phyloP scores from a whole-genome alignment of 306 rosid genomes.

The Lathyrus aphaca region DNA sequence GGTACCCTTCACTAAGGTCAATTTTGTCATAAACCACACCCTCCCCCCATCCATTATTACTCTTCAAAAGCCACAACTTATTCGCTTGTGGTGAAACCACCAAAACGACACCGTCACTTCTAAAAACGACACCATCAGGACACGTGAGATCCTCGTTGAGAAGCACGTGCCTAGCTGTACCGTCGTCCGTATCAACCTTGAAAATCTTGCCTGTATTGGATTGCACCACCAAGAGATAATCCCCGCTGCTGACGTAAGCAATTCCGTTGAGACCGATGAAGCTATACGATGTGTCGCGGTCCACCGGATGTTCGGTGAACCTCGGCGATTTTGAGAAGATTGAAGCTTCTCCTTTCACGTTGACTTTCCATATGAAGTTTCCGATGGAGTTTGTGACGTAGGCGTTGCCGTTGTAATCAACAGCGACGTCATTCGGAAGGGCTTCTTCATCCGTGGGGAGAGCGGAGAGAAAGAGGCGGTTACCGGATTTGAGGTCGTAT shows the following conservation, averaged over 20 bases:
- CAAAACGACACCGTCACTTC: slow-evolving; percentile 71
- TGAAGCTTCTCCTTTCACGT: slow-evolving; percentile 54
- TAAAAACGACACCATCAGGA: slow-evolving; percentile 64
- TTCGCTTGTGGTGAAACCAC: slow-evolving; percentile 50
- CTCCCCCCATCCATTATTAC: slow-evolving; percentile 68
- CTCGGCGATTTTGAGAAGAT: slow-evolving; percentile 61
- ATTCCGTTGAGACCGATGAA: slow-evolving; percentile 73
- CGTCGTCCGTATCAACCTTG: slow-evolving; percentile 68
- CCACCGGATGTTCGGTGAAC: slow-evolving; percentile 55
- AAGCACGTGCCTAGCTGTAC: slow-evolving; percentile 56
- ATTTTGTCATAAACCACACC: slow-evolving; percentile 61
- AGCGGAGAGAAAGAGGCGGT: slow-evolving; percentile 59
- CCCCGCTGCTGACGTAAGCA: slow-evolving; percentile 76
- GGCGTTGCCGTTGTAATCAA: slow-evolving; percentile 73
- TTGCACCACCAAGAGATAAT: slow-evolving; percentile 76
- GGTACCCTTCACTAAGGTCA: slow-evolving; percentile 63
- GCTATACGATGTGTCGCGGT: slow-evolving; percentile 34
- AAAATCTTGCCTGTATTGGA: slow-evolving; percentile 79
- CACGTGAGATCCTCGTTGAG: slow-evolving; percentile 50
- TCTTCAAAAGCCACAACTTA: slow-evolving; percentile 67
- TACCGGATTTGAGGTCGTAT: slow-evolving; percentile 64
- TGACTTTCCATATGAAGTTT: slow-evolving; percentile 82
- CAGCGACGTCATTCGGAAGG: slow-evolving; percentile 73
- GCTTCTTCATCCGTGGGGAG: slow-evolving; percentile 46
- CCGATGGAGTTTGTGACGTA: slow-evolving; percentile 71